These are phyloP conservation scores for Magnusiomyces tetraspermus DNA, from an alignment of 1,139 yeast genomes.

Conservation along the genomic window DNA sequence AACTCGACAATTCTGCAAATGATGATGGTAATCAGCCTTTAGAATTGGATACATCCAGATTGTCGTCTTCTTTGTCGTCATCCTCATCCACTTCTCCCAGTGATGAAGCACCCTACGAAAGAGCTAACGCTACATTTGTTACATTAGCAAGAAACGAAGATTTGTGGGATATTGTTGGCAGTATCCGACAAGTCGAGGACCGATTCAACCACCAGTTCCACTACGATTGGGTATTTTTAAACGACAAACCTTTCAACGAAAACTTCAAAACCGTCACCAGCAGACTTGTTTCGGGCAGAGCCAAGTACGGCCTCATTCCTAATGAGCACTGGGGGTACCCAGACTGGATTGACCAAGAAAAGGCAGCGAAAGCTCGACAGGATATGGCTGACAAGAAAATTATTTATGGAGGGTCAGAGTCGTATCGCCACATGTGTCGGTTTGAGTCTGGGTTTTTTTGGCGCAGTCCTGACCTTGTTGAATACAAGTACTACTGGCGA, in stretches of 20 bases:
- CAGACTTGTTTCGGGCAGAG: conserved; percentile 48
- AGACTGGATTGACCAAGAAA: conserved; percentile 50
- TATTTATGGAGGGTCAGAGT: conserved; percentile 58
- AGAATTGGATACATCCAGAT: no score
- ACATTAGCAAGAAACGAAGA: conserved; percentile 67
- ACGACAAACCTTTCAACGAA: conserved; percentile 51
- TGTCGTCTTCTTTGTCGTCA: no score
- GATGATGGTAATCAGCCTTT: no score
- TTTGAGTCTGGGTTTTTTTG: conserved; percentile 88
- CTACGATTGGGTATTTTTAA: conserved; percentile 73
- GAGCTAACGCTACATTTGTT: conserved; percentile 59
- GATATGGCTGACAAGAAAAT: conserved; percentile 41
- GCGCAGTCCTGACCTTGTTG: conserved; percentile 61
- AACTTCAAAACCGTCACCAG: conserved; percentile 41
- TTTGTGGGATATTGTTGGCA: conserved; percentile 44
- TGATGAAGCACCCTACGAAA: conserved; percentile 13
- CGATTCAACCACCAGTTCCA: conserved; percentile 57
- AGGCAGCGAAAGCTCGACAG: conserved; percentile 48
- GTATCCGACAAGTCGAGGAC: conserved; percentile 59
- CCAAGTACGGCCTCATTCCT: conserved; percentile 59
- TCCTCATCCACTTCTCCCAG: not conserved
- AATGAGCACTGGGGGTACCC: conserved; percentile 72
- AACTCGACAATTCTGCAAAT: no score
- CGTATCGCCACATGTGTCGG: conserved; percentile 86
- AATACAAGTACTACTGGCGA: conserved; percentile 89